Conservation (phyloP, 768 basidiomycete species). For the Filobasidium wieringae region DNA sequence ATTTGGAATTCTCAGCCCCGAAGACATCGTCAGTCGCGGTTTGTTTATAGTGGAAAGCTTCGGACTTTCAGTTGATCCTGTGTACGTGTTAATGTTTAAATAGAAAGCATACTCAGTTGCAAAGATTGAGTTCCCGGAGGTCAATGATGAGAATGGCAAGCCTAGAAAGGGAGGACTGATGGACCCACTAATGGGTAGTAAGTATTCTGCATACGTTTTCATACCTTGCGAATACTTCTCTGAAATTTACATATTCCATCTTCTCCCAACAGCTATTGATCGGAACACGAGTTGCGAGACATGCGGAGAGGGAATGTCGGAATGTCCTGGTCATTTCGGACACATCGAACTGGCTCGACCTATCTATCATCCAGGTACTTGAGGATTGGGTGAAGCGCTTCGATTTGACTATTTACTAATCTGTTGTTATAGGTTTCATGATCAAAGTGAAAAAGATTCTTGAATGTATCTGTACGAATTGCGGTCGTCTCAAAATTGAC, state of each 20-base stretch:
- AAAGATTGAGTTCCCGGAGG: conserved; percentile 96
- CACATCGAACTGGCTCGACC: conserved; percentile 94
- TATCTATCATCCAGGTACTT: conserved; percentile 90
- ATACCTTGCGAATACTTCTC: not conserved
- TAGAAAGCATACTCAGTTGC: conserved; percentile 98
- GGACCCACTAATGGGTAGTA: conserved; percentile 91
- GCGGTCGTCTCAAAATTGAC: conserved; percentile 94
- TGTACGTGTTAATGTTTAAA: no score
- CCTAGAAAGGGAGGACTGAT: conserved; percentile 88
- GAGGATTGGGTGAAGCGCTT: not conserved
- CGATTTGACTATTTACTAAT: not conserved
- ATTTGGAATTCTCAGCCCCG: conserved; percentile 95
- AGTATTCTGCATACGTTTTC: conserved; percentile 15
- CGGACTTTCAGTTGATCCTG: not conserved
- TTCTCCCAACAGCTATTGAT: conserved; percentile 28
- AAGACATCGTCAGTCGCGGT: conserved; percentile 73
- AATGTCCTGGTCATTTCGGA: conserved; percentile 98
- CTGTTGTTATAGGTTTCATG: conserved; percentile 59
- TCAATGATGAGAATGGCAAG: conserved; percentile 88
- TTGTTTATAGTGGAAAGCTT: not conserved
- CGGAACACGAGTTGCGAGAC: conserved; percentile 83
- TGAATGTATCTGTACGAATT: conserved; percentile 97
- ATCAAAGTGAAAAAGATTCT: conserved; percentile 99
- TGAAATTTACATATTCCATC: not conserved
- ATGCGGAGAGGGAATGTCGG: conserved; percentile 99